Base-by-base conservation (phyloP, 2,329 filamentous ascomycete species). In the Escovopsis sp. region DNA sequence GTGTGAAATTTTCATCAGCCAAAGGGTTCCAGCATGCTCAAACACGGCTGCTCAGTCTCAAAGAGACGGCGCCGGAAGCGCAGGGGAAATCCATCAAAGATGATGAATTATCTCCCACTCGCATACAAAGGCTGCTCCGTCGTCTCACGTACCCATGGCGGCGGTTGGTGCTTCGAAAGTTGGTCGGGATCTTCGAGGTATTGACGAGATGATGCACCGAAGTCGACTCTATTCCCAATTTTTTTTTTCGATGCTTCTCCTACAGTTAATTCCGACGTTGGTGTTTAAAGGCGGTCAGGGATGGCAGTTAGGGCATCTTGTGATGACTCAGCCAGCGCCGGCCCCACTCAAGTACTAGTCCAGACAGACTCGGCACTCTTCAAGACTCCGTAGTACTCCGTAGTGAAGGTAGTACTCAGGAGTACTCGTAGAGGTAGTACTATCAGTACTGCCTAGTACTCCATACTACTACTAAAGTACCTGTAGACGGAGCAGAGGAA, bases 1-100 rank as follows among this genome's bases (percentile, higher is more conserved):
- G 57, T 55, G 61, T 53, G 53, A 65, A 63, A 59, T 61, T 62
- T 61, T 67, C 61, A 72, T 80, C 73, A 80, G 76, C 75, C 72
- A 70, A 67, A 69, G 62, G 59, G 63, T 68, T 70, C 68, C 65
- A 65, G 71, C 71, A 80, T 80, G 76, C 77, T 80, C 76, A 72
- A 60, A 57, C 47, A 53, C 57, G 59, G 55, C 51, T 51, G 53
- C 49, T 45, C 48, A 46, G 40, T 48, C 51, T 53, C 47, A 43
- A 47, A 28, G 46, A 47, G 49, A 53, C 43, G 44, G 48, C 46
- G 43, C 43, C 40, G 39, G 44, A 42, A 43, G 36, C 48, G 44
- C 44, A 46, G 42, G 19, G 8, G 38, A 47, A 33, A 47, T 40
- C 26, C 43, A 33, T 54, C 43, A 26, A 23, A 23, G 6, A 23